Percentiles rank a stretch among this genome's conserved stretches.
Conservation (phyloP, 192 early-diverging fungal genomes). For the Physocladia obscura region DNA sequence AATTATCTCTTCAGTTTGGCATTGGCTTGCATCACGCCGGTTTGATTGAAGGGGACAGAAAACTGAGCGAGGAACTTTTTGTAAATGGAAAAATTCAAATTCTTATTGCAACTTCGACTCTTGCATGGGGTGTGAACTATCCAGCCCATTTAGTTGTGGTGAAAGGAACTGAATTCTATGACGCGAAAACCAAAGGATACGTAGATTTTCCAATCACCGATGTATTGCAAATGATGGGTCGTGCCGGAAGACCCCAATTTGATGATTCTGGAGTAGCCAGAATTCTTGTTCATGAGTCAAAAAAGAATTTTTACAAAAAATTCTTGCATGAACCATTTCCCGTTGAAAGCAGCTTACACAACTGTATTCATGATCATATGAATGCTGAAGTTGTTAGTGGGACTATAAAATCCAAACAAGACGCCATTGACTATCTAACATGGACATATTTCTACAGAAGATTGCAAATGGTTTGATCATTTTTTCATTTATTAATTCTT, state of each 20-base stretch:
- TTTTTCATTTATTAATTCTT: background rate
- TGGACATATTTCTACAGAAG: constrained; percentile 97
- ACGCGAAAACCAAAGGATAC: constrained; percentile 84
- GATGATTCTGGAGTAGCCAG: constrained; percentile 89
- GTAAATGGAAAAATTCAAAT: constrained; percentile 94
- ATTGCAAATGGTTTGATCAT: constrained; percentile 59
- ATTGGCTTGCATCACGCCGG: constrained; percentile 98
- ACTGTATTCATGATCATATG: constrained; percentile 76
- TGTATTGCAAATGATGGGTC: constrained; percentile 98
- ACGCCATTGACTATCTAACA: constrained; percentile 91
- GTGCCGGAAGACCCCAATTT: constrained; percentile 94
- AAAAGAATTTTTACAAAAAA: constrained; percentile 98
- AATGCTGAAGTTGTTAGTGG: constrained; percentile 92
- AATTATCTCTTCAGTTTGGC: constrained; percentile 84
- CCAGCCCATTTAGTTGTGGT: constrained; percentile 97
- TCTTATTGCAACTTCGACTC: constrained; percentile 89
- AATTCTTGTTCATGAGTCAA: constrained; percentile 91
- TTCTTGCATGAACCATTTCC: constrained; percentile 90
- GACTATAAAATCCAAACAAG: constrained; percentile 85
- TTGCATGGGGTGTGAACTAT: constrained; percentile 98
- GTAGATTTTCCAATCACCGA: constrained; percentile 98
- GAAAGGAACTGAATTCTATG: constrained; percentile 97
- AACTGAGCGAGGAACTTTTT: constrained; percentile 90
- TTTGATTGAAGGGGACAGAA: constrained; percentile 81
- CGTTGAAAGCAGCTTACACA: constrained; percentile 57